Evolutionary conservation across 164 flowering plant species (phyloP).

Genomic region (Nelumbo lutea): DNA sequence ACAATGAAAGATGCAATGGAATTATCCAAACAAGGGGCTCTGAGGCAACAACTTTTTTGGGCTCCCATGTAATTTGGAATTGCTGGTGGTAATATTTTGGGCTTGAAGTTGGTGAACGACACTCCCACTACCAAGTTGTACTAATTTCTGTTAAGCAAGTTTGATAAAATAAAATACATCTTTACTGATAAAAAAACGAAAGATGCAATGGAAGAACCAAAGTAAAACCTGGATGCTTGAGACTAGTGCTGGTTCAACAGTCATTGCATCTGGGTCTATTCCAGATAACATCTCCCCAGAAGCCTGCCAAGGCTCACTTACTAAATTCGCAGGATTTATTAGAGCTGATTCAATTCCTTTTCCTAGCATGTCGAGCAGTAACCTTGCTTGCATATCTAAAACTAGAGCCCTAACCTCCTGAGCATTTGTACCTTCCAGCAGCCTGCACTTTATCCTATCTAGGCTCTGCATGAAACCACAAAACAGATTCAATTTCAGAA

Average conservation of each 20-base stretch:
- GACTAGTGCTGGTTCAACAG: conserved; percentile 85
- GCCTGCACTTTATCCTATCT: conserved; percentile 94
- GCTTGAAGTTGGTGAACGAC: no score
- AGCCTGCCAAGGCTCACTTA: conserved; percentile 92
- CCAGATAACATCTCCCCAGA: conserved; percentile 66
- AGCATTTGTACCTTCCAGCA: conserved; percentile 93
- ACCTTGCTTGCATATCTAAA: conserved; percentile 97
- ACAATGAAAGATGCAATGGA: no score
- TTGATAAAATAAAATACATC: no score
- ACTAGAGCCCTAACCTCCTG: conserved; percentile 99
- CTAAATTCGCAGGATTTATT: conserved; percentile 79
- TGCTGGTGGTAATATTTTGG: no score
- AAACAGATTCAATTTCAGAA: conserved; percentile 2
- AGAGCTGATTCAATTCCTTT: conserved; percentile 98
- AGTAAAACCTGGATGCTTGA: conserved; percentile 71
- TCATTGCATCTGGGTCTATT: conserved; percentile 86
- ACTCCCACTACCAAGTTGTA: no score
- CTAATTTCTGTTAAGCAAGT: no score
- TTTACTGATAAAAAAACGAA: no score
- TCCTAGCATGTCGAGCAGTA: conserved; percentile 95
- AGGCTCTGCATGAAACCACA: conserved; percentile 53
- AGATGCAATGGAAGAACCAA: neutral
- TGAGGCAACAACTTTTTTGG: no score
- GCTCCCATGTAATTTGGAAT: no score
- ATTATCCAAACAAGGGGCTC: no score